These are phyloP conservation scores for Trichoderma atrobrunneum DNA, from an alignment of 2,329 filamentous ascomycete genomes.

Conservation along the genomic window DNA sequence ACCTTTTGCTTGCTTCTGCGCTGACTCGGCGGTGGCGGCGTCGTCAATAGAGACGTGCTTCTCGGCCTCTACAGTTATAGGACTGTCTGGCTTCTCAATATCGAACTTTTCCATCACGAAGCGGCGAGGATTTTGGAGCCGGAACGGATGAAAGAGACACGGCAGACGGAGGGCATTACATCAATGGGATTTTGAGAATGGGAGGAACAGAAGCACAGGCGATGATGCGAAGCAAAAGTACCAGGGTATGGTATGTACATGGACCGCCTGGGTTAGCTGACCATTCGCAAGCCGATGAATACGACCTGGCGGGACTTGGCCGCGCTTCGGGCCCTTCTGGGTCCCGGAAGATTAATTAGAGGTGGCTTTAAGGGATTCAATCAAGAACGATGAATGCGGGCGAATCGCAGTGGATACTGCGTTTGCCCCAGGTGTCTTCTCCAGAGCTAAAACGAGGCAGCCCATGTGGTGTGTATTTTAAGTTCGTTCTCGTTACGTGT, in stretches of 20 bases:
- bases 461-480: background rate
- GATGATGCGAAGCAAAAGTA: constrained; percentile 1
- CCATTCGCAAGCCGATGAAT: background rate
- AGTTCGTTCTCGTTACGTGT: background rate
- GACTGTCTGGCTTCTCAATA: background rate
- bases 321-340: background rate
- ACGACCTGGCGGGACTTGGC: background rate
- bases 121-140: background rate
- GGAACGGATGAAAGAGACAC: background rate
- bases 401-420: constrained; percentile 3
- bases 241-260: background rate
- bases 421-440: background rate
- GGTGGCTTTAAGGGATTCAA: background rate
- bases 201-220: background rate
- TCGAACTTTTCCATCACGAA: constrained; percentile 1
- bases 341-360: background rate
- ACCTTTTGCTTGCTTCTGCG: constrained; percentile 34
- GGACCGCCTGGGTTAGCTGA: background rate
- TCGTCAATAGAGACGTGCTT: constrained; percentile 6
- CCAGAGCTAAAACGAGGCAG: background rate
- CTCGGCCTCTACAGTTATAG: background rate
- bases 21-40: constrained; percentile 29
- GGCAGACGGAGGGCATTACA: background rate
- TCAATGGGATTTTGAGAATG: background rate
- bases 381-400: background rate